Percentiles rank a stretch among this genome's conserved stretches.
Conservation (phyloP, 2,329 filamentous ascomycete genomes). For the Pyrenophora graminea region DNA sequence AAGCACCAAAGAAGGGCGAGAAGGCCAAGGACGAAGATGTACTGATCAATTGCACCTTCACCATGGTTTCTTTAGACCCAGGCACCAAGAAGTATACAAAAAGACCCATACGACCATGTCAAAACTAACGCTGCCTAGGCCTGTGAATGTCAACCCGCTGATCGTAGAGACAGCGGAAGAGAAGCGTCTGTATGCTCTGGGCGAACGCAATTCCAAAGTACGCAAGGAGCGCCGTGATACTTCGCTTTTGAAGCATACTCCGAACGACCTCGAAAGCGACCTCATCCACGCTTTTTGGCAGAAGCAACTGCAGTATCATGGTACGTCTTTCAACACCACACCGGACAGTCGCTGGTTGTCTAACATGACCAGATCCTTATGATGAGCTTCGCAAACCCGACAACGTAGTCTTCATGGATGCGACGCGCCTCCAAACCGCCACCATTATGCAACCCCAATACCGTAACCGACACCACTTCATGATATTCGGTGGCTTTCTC, state of each 20-base stretch:
- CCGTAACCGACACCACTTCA: conserved; percentile 72
- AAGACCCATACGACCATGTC: neutral
- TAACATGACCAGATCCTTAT: conserved; percentile 54
- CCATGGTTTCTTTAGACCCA: conserved; percentile 76
- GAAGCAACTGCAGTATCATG: conserved; percentile 66
- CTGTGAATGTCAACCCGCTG: conserved; percentile 65
- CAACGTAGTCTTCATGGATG: conserved; percentile 66
- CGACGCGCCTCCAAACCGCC: conserved; percentile 66
- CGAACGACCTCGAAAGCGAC: conserved; percentile 71
- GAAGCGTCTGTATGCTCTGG: conserved; percentile 63
- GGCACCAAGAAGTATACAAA: conserved; percentile 62
- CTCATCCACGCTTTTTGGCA: conserved; percentile 77
- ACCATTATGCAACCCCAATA: conserved; percentile 77
- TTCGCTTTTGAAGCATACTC: conserved; percentile 67
- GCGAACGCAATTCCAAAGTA: conserved; percentile 67
- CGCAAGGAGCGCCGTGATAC: conserved; percentile 66
- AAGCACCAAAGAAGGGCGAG: conserved; percentile 64
- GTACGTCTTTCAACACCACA: conserved; percentile 35
- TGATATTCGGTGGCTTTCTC: conserved; percentile 78
- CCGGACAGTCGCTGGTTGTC: neutral
- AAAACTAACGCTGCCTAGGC: conserved; percentile 43
- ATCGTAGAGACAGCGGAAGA: conserved; percentile 68
- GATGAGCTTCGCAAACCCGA: conserved; percentile 58
- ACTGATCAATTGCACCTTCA: conserved; percentile 73
- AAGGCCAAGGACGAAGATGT: conserved; percentile 62